Evolutionary conservation across 495 filamentous ascomycete genomes (phyloP).

Genomic region (Penicillium mononematosum): DNA sequence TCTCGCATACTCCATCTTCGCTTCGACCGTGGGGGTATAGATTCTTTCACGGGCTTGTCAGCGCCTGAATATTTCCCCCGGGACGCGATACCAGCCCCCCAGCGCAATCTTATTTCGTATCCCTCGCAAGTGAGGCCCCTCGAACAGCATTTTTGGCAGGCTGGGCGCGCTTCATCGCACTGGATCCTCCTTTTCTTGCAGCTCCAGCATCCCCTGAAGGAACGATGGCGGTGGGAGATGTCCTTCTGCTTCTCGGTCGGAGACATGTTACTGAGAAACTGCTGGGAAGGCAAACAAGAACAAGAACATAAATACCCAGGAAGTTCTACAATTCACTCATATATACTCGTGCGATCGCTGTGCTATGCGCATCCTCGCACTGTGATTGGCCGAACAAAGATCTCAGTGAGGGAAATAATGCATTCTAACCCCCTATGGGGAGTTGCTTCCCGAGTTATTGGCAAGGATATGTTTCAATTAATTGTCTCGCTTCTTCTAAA

Average conservation of each 20-base stretch:
- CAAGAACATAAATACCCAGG: conserved; percentile 7
- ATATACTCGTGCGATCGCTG: conserved; percentile 16
- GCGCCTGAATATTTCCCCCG: conserved; percentile 29
- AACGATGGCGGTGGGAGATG: conserved; percentile 20
- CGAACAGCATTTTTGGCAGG: conserved; percentile 23
- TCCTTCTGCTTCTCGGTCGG: conserved; percentile 19
- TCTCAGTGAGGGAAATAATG: conserved; percentile 25
- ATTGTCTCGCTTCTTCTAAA: conserved; percentile 21
- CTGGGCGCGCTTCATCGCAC: conserved; percentile 29
- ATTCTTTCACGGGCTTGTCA: conserved; percentile 29
- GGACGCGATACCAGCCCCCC: conserved; percentile 34
- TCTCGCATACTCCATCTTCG: conserved; percentile 29
- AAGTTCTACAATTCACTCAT: conserved; percentile 11
- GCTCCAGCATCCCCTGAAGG: conserved; percentile 34
- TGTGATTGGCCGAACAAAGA: conserved; percentile 30
- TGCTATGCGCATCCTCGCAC: conserved; percentile 1
- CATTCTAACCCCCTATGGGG: conserved; percentile 23
- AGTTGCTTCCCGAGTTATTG: conserved; percentile 11
- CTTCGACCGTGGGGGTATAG: conserved; percentile 26
- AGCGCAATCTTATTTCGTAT: conserved; percentile 32
- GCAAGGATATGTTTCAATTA: conserved; percentile 15
- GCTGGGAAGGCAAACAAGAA: background rate
- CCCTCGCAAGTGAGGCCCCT: conserved; percentile 28
- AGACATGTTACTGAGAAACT: conserved; percentile 12
- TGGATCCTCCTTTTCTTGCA: conserved; percentile 32